Evolutionary conservation across 2,329 filamentous ascomycete genomes (phyloP).

Genomic region (Trichoderma afroharzianum): DNA sequence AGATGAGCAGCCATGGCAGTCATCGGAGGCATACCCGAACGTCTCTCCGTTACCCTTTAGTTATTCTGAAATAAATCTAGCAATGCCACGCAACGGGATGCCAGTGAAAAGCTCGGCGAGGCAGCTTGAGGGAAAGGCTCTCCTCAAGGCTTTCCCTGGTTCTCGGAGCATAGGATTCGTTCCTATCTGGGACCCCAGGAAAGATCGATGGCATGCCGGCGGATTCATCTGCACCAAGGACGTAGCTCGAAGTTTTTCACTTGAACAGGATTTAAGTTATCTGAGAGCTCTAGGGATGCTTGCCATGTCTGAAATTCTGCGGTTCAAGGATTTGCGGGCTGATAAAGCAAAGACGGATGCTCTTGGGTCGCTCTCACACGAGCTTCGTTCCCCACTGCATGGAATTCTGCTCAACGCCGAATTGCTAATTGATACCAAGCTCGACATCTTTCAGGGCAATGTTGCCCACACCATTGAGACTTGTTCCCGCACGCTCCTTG

Average conservation of each 20-base stretch:
- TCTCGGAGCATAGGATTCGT: constrained; percentile 46
- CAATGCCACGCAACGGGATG: not conserved
- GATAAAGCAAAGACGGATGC: constrained; percentile 54
- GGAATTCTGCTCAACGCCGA: constrained; percentile 55
- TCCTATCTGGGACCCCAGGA: constrained; percentile 45
- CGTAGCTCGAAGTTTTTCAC: constrained; percentile 41
- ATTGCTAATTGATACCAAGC: constrained; percentile 48
- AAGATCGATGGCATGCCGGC: constrained; percentile 47
- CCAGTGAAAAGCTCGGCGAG: constrained; percentile 10
- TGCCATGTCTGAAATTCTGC: constrained; percentile 54
- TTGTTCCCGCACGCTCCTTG: constrained; percentile 49
- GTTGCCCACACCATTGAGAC: constrained; percentile 48
- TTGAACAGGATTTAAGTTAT: constrained; percentile 48
- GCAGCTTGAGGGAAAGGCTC: constrained; percentile 23
- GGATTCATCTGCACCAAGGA: constrained; percentile 47
- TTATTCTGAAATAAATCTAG: not conserved
- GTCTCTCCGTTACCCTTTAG: not conserved
- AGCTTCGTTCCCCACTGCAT: constrained; percentile 58
- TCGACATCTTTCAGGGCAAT: constrained; percentile 45
- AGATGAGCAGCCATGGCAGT: constrained; percentile 19
- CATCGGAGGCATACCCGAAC: not conserved
- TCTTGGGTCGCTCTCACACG: constrained; percentile 58
- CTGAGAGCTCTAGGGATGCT: constrained; percentile 50
- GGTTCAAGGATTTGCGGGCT: constrained; percentile 36
- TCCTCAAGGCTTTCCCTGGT: constrained; percentile 37